phyloP scores from a whole-genome alignment of 257 asterid species.

The Scutellaria baicalensis region DNA sequence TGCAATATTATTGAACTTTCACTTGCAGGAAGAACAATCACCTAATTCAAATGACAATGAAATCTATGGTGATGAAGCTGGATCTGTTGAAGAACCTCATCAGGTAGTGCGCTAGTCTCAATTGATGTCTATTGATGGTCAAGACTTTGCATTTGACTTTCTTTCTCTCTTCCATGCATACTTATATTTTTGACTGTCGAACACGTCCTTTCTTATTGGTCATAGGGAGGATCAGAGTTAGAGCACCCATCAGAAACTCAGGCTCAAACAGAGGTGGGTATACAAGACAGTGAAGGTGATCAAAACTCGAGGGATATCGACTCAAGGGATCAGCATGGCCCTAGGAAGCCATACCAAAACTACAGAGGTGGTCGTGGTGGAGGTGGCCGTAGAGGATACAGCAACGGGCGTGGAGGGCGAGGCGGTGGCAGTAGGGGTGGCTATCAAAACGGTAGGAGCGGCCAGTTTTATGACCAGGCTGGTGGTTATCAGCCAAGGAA shows the following conservation, averaged over 20 bases:
- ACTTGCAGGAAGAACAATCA: slow-evolving; percentile 53
- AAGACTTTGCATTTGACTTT: not conserved
- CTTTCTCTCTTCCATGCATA: not conserved
- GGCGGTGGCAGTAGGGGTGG: slow-evolving; percentile 45
- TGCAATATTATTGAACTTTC: slow-evolving; percentile 1
- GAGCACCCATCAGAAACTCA: slow-evolving; percentile 32
- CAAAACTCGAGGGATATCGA: slow-evolving; percentile 31
- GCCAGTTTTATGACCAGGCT: slow-evolving; percentile 51
- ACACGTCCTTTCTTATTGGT: not conserved
- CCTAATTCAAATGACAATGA: slow-evolving; percentile 30
- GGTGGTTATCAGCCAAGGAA: slow-evolving; percentile 48
- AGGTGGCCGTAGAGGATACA: slow-evolving; percentile 42
- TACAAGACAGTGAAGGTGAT: slow-evolving; percentile 27
- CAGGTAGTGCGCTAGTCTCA: slow-evolving; percentile 41
- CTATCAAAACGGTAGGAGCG: slow-evolving; percentile 45
- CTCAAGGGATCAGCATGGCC: slow-evolving; percentile 32
- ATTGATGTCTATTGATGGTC: not conserved
- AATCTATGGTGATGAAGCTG: slow-evolving; percentile 26
- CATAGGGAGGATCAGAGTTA: slow-evolving; percentile 32
- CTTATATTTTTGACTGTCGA: not conserved
- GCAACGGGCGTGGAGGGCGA: slow-evolving; percentile 64
- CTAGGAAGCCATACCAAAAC: slow-evolving; percentile 41
- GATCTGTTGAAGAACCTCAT: slow-evolving; percentile 32
- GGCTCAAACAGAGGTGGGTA: slow-evolving; percentile 26
- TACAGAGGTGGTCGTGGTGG: slow-evolving; percentile 52